Base-by-base conservation (phyloP, 345 rosid genomes). In the Dipteronia dyeriana region DNA sequence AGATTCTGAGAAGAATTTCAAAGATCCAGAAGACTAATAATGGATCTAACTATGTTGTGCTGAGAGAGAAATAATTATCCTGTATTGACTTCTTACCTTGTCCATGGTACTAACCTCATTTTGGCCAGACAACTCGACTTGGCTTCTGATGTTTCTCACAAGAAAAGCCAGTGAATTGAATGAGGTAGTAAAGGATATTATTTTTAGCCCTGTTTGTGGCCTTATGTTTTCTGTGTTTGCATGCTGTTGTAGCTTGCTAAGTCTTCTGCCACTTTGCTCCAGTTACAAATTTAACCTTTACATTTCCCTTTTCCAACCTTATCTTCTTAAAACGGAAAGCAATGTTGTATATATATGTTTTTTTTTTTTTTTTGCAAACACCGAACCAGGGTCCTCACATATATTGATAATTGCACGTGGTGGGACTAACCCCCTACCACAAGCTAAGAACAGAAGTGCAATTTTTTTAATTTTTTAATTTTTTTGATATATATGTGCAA, bases 21-120 rank as follows among this genome's bases (percentile, higher is more conserved):
- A 93, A 87, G 89, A 95, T 95, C 62, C 97, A 90, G 82, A 95
- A 95, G 90, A 95, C 88, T 49, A 86, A 83, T 49, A 86, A 84
- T 17, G 93, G 90, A 67, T 76, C 94, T 54, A 94, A 77, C 86
- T 90, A 82, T 7, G 98, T 95, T 25, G 90, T 93, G 59, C 81
- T 95, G 89, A 90, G 94, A 80, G 94, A 86, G 16, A 90, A 85
- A 77, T 87, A 82, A 86, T 34, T 11, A 26, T 75, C 26, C 1
- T 13, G 64, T 59, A 17, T 19, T 12, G 8, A 23, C 17, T 26
- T 4, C 2, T 4, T 9, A 47, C 38, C 26, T 23, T 10, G 14
- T 23, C 49, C 53, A 7, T 11, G 19, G 49, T 25, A 9, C 39
- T 43, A 5, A 9, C 38, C 59, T 22, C 38, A 16, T 23, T 69